Evolutionary conservation across 176 grass and related monocot species (phyloP), one percentile per base, ranked within the genome.

Genomic region (Juncus effusus): DNA sequence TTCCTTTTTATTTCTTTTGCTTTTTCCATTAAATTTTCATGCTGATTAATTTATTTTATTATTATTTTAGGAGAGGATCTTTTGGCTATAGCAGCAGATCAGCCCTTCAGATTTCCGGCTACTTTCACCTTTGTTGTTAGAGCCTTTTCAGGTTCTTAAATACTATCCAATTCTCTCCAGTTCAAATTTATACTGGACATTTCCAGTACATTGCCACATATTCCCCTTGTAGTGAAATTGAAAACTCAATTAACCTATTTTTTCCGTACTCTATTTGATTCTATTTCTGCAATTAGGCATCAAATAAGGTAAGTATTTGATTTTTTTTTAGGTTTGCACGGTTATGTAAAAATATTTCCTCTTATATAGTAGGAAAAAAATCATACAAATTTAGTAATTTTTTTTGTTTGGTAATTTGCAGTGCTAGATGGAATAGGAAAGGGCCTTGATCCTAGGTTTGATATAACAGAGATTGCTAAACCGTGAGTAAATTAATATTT

Each of bases 361-460:
- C 40, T 13, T 39, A 54, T 28, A 28, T 28, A 28, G 19, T 28
- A 28, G 19, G 19, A 28, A 40, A 59, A 5, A 54, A 38, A 56
- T 13, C 11, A 35, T 75, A 1, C 59, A 50, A 38, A 39, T 7
- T 28, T 28, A 60, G 12, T 39, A 38, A 19, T 52, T 67, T 69
- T 11, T 10, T 6, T 75, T 49, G 44, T 37, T 50, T 47, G n/a
- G 51, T 65, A 58, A 44, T 16, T 6, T 82, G 82, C 88, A 99
- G 94, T 99, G 61, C 67, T 99, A 65, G 94, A 99, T 89, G 94
- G 94, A 81, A 99, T 99, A 77, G 94, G 94, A 50, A 99, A 99
- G 75, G 94, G 94, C 41, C 88, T 99, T 40, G 94, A 93, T 77
- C 88, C 94, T 76, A 89, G 88, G 73, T 99, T 99, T 84, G 94